Conservation (phyloP, 2,329 filamentous ascomycete species). For the Chaetomiaceae sp. region DNA sequence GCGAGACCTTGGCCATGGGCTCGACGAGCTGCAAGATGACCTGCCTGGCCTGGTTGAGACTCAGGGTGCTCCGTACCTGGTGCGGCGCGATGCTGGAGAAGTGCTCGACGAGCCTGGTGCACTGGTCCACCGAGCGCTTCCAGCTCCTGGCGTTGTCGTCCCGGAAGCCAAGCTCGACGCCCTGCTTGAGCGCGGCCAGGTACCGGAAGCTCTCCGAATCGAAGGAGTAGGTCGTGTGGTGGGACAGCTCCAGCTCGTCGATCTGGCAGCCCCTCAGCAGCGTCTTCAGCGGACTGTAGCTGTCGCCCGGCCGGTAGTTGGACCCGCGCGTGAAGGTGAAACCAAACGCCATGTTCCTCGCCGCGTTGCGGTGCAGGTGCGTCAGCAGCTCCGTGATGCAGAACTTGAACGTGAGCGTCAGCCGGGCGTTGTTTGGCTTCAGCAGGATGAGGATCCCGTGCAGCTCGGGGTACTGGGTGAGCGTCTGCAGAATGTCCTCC, state of each 20-base stretch:
- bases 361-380: constrained; percentile 36
- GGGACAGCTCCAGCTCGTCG: constrained; percentile 30
- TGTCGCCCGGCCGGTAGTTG: constrained; percentile 40
- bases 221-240: constrained; percentile 38
- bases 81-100: constrained; percentile 32
- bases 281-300: constrained; percentile 33
- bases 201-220: constrained; percentile 43
- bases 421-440: constrained; percentile 37
- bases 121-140: constrained; percentile 34
- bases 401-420: constrained; percentile 38
- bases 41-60: constrained; percentile 36
- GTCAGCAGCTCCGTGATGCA: constrained; percentile 39
- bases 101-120: constrained; percentile 31
- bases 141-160: constrained; percentile 36
- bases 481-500: constrained; percentile 35
- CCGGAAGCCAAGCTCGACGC: constrained; percentile 29
- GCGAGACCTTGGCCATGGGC: constrained; percentile 36
- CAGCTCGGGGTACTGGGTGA: constrained; percentile 34
- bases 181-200: constrained; percentile 36
- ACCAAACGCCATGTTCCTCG: constrained; percentile 39
- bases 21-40: constrained; percentile 35
- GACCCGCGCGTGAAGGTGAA: constrained; percentile 41
- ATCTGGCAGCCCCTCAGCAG: constrained; percentile 30
- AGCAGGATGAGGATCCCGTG: constrained; percentile 41
- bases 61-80: constrained; percentile 35